Percentiles rank a stretch among this genome's conserved stretches.
phyloP scores from a whole-genome alignment of 2,329 filamentous ascomycete genomes.

The Neoscytalidium dimidiatum region DNA sequence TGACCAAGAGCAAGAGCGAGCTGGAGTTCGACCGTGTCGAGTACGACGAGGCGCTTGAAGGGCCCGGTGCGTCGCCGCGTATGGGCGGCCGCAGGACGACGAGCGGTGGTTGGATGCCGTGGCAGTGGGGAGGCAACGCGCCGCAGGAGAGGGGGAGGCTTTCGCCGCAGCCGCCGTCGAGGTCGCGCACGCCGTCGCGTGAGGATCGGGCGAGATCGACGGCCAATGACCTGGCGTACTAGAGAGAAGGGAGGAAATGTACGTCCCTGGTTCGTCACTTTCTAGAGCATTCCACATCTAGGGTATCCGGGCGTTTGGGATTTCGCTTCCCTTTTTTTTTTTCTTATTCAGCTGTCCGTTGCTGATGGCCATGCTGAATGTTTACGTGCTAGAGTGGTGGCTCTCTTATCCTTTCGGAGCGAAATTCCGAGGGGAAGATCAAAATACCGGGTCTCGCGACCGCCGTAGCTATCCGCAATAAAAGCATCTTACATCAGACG shows the following conservation, averaged over 20 bases:
- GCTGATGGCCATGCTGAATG: not conserved
- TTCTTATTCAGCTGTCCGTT: not conserved
- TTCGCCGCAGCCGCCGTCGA: not conserved
- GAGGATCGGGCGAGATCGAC: slow-evolving; percentile 17
- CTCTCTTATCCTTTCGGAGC: not conserved
- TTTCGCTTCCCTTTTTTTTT: not conserved
- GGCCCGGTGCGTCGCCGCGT: slow-evolving; percentile 39
- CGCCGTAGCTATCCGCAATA: slow-evolving; percentile 3
- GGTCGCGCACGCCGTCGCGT: slow-evolving; percentile 16
- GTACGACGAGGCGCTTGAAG: slow-evolving; percentile 63
- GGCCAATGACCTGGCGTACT: slow-evolving; percentile 19
- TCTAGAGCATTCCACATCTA: not conserved
- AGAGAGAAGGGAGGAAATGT: not conserved
- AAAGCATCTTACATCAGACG: slow-evolving; percentile 2
- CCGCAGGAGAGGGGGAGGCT: not conserved
- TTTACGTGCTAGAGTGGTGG: not conserved
- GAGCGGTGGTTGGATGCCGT: slow-evolving; percentile 51
- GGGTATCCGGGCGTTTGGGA: not conserved
- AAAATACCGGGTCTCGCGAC: not conserved
- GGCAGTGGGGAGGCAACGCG: slow-evolving; percentile 42
- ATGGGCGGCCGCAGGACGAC: slow-evolving; percentile 32
- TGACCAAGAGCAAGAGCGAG: slow-evolving; percentile 83
- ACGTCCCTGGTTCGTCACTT: not conserved
- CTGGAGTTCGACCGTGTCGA: slow-evolving; percentile 89
- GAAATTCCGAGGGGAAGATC: not conserved